These are phyloP conservation scores for Litchi chinensis DNA, from an alignment of 345 rosid species.

Conservation along the genomic window DNA sequence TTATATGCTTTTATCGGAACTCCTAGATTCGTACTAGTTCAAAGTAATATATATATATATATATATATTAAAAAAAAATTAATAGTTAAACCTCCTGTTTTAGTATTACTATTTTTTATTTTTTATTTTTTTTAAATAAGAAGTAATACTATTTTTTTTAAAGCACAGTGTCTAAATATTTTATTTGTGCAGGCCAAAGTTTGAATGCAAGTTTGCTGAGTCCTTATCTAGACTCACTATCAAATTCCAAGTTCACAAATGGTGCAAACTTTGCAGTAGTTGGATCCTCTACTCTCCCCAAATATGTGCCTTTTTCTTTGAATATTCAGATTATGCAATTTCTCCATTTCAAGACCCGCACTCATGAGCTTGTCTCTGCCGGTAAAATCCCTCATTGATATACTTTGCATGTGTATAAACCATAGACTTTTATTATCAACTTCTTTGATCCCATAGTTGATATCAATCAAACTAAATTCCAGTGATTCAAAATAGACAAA, in stretches of 20 bases:
- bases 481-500: too few relatives aligned
- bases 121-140: too few relatives aligned
- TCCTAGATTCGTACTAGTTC: not conserved
- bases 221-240: slow-evolving; percentile 76
- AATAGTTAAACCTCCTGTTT: too few relatives aligned
- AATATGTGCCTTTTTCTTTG: slow-evolving; percentile 68
- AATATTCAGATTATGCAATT: slow-evolving; percentile 89
- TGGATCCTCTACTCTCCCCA: slow-evolving; percentile 84
- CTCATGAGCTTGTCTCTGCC: slow-evolving; percentile 55
- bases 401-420: not conserved
- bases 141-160: too few relatives aligned
- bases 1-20: too few relatives aligned
- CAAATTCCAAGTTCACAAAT: slow-evolving; percentile 59
- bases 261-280: slow-evolving; percentile 78
- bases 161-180: too few relatives aligned
- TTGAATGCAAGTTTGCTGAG: slow-evolving; percentile 64
- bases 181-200: slow-evolving; percentile 66
- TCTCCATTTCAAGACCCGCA: slow-evolving; percentile 69
- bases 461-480: too few relatives aligned
- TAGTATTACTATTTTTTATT: too few relatives aligned
- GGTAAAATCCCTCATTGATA: slow-evolving; percentile 26
- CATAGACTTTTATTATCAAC: too few relatives aligned
- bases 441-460: too few relatives aligned
- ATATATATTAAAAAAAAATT: too few relatives aligned
- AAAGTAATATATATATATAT: too few relatives aligned